These are phyloP conservation scores for Citrus glauca DNA, from an alignment of 345 rosid genomes.

Conservation along the genomic window DNA sequence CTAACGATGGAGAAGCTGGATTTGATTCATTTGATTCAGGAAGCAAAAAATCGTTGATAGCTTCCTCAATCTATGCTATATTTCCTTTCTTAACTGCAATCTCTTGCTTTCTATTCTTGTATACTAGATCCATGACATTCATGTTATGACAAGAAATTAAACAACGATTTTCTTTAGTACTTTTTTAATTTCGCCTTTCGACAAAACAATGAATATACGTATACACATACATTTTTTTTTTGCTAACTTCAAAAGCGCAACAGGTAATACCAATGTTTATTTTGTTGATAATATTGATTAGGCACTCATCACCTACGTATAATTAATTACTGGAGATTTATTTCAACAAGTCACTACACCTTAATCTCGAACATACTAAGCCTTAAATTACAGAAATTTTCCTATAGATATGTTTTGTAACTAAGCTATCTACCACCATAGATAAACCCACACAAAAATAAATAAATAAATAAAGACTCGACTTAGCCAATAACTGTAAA, in stretches of 20 bases:
- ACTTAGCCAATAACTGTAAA: background rate
- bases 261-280: background rate
- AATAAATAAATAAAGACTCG: too few species aligned
- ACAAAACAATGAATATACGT: background rate
- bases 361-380: too few species aligned
- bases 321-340: too few species aligned
- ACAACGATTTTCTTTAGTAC: background rate
- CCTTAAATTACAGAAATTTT: background rate
- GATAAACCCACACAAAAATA: too few species aligned
- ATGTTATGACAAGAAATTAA: constrained; percentile 35
- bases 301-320: too few species aligned
- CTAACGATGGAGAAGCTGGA: constrained; percentile 27
- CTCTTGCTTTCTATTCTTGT: constrained; percentile 31
- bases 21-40: constrained; percentile 27
- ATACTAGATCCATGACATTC: constrained; percentile 16
- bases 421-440: too few species aligned
- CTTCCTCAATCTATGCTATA: constrained; percentile 18
- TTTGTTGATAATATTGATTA: background rate
- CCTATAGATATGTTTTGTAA: background rate
- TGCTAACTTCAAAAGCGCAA: background rate
- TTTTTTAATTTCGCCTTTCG: background rate
- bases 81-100: constrained; percentile 25
- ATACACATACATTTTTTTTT: too few species aligned
- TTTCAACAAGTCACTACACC: background rate
- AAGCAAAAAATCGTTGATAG: constrained; percentile 21